Evolutionary conservation across 1,284 basidiomycete genomes (phyloP).

Genomic region (Malassezia caprae): DNA sequence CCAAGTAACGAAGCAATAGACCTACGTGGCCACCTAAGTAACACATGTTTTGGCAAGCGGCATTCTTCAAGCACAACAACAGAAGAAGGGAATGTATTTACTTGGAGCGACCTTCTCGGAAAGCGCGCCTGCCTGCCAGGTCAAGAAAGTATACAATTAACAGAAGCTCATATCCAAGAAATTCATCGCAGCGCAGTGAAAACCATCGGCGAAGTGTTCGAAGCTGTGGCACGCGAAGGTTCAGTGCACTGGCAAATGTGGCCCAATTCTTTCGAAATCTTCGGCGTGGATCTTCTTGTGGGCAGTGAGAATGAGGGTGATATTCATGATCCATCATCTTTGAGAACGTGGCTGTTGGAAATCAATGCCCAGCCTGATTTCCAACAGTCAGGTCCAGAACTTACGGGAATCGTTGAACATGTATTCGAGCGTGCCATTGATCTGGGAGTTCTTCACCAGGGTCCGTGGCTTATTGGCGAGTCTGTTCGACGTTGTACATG

Average conservation of each 20-base stretch:
- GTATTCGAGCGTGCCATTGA: conserved; percentile 55
- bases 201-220: conserved; percentile 68
- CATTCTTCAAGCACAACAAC: conserved; percentile 12
- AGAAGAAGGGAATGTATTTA: conserved; percentile 30
- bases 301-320: conserved; percentile 46
- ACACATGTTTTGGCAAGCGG: conserved; percentile 62
- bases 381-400: conserved; percentile 74
- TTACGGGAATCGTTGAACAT: conserved; percentile 68
- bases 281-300: conserved; percentile 80
- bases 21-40: conserved; percentile 76
- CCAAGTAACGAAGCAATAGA: conserved; percentile 50
- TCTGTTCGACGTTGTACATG: conserved; percentile 24
- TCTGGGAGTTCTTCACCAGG: conserved; percentile 25
- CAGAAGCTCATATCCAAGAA: conserved; percentile 50
- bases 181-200: conserved; percentile 19
- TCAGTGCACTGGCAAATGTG: conserved; percentile 76
- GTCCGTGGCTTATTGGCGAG: conserved; percentile 25
- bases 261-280: conserved; percentile 90
- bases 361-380: conserved; percentile 94
- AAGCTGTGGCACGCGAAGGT: conserved; percentile 65
- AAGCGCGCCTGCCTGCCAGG: conserved; percentile 2
- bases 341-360: conserved; percentile 71
- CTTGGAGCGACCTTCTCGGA: conserved; percentile 13
- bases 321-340: conserved; percentile 1
- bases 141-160: conserved; percentile 11